A percentile compares a stretch with the other conserved stretches of the same genome.
Conservation (phyloP, 805 yeast species). For the Peterozyma xylosa region DNA sequence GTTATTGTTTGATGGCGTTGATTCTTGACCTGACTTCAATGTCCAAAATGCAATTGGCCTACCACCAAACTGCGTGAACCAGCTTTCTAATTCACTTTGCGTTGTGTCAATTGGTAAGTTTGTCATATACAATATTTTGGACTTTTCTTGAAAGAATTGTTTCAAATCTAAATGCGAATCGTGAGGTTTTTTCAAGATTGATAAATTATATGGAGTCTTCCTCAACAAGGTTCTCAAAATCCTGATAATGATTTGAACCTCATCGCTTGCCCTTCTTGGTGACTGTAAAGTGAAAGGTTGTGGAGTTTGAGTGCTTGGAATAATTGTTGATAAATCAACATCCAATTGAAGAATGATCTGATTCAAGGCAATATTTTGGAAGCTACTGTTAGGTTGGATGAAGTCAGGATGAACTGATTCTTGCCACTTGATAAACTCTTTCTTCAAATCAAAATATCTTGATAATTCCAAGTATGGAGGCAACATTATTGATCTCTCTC, state of each 20-base stretch:
- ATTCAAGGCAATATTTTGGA: slow-evolving; percentile 13
- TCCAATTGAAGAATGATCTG: slow-evolving; percentile 15
- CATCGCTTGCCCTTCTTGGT: slow-evolving; percentile 36
- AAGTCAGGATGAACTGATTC: slow-evolving; percentile 47
- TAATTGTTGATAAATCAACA: slow-evolving; percentile 13
- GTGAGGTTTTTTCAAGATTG: slow-evolving; percentile 63
- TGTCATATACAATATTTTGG: slow-evolving; percentile 72
- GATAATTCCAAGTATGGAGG: slow-evolving; percentile 76
- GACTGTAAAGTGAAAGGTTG: slow-evolving; percentile 16
- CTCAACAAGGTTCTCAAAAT: slow-evolving; percentile 39
- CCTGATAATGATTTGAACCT: slow-evolving; percentile 35
- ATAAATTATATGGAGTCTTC: slow-evolving; percentile 40
- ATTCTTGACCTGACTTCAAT: slow-evolving; percentile 29
- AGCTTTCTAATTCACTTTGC: slow-evolving; percentile 81
- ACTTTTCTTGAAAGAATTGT: slow-evolving; percentile 61
- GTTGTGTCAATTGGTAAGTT: slow-evolving; percentile 83
- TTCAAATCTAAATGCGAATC: slow-evolving; percentile 70
- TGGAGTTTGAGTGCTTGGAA: slow-evolving; percentile 10
- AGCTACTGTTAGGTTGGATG: slow-evolving; percentile 17
- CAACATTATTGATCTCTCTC: slow-evolving; percentile 63
- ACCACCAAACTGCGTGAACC: slow-evolving; percentile 86
- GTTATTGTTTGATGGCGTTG: neutral
- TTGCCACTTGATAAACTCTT: slow-evolving; percentile 71
- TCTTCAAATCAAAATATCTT: slow-evolving; percentile 64
- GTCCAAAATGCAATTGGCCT: slow-evolving; percentile 90